Conservation (phyloP, 176 grass and related monocot genomes). For the Eragrostis curvula region DNA sequence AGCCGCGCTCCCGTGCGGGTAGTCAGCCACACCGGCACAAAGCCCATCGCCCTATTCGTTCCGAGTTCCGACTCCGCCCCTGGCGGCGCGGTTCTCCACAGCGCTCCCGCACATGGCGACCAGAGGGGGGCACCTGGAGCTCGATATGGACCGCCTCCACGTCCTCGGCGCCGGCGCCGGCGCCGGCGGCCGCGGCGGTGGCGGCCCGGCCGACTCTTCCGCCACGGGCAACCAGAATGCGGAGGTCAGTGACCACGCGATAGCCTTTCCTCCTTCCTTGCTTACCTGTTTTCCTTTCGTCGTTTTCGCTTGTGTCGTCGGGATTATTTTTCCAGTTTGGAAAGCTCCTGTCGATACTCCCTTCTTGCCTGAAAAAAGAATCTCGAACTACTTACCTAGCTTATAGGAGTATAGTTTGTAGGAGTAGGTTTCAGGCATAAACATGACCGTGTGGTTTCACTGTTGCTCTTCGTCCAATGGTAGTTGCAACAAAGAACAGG, state of each 20-base stretch:
- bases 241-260: slow-evolving; percentile 20
- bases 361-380: no score
- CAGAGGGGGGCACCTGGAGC: slow-evolving; percentile 1
- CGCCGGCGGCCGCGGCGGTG: neutral
- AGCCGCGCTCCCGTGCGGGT: neutral
- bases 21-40: neutral
- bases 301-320: neutral
- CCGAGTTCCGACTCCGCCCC: neutral
- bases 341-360: no score
- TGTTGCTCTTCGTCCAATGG: neutral
- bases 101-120: neutral
- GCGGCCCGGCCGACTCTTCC: neutral
- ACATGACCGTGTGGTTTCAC: no score
- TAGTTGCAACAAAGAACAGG: neutral
- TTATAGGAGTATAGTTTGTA: no score
- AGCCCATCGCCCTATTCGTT: neutral
- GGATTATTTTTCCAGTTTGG: neutral
- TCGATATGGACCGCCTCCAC: neutral
- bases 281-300: no score
- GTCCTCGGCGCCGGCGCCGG: neutral
- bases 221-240: neutral
- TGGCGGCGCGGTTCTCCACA: neutral
- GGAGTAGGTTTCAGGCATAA: no score
- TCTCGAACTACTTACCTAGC: no score
- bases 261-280: neutral